A percentile compares a stretch with the other conserved stretches of the same genome.
Conservation (phyloP, 2,329 filamentous ascomycete species). For the Paraphaeosphaeria sporulosa region DNA sequence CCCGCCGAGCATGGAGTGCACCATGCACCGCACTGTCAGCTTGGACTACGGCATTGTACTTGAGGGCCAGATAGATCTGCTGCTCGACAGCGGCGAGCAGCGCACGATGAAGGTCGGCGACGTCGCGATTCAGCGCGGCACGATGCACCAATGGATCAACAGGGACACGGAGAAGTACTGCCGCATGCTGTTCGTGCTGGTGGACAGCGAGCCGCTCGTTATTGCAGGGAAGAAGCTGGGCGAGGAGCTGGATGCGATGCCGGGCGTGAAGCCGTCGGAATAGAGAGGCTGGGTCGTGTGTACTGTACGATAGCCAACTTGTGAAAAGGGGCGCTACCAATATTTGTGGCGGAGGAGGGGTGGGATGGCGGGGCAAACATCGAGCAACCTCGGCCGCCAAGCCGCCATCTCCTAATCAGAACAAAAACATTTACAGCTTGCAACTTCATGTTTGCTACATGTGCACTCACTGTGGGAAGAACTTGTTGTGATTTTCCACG, state of each 20-base stretch:
- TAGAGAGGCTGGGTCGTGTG: constrained; percentile 19
- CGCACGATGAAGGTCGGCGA: constrained; percentile 47
- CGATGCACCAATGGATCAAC: constrained; percentile 52
- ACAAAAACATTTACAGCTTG: neutral
- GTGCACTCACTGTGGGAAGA: neutral
- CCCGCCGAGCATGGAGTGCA: constrained; percentile 41
- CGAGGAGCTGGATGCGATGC: constrained; percentile 46
- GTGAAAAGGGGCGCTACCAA: too few relatives aligned
- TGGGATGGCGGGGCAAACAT: neutral
- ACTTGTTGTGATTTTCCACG: neutral
- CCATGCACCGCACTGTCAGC: constrained; percentile 52
- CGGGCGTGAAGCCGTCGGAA: constrained; percentile 46
- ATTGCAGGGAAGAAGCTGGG: constrained; percentile 41
- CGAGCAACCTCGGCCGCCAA: neutral
- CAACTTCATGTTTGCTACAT: neutral
- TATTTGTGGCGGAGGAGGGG: neutral
- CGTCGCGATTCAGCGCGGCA: constrained; percentile 49
- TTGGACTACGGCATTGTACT: constrained; percentile 51
- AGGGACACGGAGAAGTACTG: constrained; percentile 42
- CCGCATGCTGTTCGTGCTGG: constrained; percentile 49
- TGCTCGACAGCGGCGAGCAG: constrained; percentile 51
- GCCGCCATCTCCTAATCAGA: constrained; percentile 7
- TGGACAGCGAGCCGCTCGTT: constrained; percentile 44
- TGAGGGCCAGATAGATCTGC: constrained; percentile 48
- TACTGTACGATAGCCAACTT: neutral